Percentiles rank a stretch among this genome's conserved stretches.
Evolutionary conservation across 768 basidiomycete species (phyloP).

Genomic region (Kwoniella newhampshirensis): DNA sequence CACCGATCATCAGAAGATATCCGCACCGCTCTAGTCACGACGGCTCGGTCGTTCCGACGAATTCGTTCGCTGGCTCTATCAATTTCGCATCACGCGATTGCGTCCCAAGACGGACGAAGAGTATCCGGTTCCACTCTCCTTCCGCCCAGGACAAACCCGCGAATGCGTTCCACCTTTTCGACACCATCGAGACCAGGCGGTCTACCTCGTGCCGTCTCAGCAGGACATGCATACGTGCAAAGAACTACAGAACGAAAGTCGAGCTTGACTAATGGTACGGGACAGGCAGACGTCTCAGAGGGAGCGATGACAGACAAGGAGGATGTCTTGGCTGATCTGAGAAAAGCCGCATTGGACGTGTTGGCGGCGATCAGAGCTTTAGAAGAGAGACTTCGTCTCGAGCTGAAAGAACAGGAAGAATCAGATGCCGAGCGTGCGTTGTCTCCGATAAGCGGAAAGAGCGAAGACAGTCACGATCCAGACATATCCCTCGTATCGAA

Average conservation of each 20-base stretch:
- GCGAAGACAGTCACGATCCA: neutral
- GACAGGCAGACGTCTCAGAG: neutral
- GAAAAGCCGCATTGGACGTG: constrained; percentile 78
- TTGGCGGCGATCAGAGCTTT: constrained; percentile 73
- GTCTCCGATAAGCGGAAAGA: neutral
- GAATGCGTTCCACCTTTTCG: constrained; percentile 30
- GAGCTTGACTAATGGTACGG: too few relatives aligned
- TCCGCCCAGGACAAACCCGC: constrained; percentile 10
- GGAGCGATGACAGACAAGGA: neutral
- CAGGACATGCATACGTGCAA: neutral
- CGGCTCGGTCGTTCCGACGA: constrained; percentile 36
- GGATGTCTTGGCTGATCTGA: constrained; percentile 65
- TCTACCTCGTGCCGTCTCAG: constrained; percentile 27
- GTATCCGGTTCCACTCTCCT: constrained; percentile 9
- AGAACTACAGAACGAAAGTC: constrained; percentile 18
- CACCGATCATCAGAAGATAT: constrained; percentile 20
- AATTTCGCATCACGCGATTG: constrained; percentile 16
- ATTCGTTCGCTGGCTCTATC: constrained; percentile 39
- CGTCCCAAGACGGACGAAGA: neutral
- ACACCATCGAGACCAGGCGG: constrained; percentile 45
- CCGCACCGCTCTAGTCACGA: constrained; percentile 24
- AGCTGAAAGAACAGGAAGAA: neutral
- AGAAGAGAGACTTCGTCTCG: constrained; percentile 65
- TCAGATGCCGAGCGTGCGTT: constrained; percentile 1
- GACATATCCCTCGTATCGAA: too few relatives aligned